These are phyloP conservation scores for Plasmodium fragile DNA, from an alignment of 169 alveolate species.

Conservation along the genomic window DNA sequence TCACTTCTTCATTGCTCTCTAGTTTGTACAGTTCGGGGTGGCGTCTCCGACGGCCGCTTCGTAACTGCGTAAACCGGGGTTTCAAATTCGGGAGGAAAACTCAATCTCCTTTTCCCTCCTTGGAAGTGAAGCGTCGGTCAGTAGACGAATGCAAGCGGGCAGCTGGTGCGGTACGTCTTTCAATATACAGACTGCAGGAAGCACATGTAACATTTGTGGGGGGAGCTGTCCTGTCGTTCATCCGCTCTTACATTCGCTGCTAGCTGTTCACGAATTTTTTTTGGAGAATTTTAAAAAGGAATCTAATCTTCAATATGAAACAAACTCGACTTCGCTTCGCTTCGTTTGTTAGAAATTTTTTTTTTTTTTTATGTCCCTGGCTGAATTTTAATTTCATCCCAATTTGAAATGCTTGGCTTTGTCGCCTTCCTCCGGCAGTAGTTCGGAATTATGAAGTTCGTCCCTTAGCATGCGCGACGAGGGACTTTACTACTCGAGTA, in stretches of 20 bases:
- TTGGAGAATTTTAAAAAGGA: not conserved
- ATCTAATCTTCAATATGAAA: constrained; percentile 1
- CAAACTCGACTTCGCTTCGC: not conserved
- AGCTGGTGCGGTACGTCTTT: not conserved
- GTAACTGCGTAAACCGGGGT: not conserved
- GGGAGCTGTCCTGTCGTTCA: not conserved
- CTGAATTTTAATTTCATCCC: not conserved
- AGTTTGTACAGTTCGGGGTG: not conserved
- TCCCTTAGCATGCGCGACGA: not conserved
- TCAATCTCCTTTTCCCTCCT: not conserved
- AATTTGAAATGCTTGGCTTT: not conserved
- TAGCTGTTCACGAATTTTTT: not conserved
- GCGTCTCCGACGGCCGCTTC: not conserved
- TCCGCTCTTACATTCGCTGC: not conserved
- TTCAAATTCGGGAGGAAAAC: not conserved
- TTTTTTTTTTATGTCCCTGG: not conserved
- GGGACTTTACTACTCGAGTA: not conserved
- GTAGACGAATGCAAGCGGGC: not conserved
- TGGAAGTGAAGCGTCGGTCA: not conserved
- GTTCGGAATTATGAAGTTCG: not conserved
- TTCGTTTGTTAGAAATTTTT: not conserved
- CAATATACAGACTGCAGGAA: not conserved
- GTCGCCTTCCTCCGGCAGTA: not conserved
- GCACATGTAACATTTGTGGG: not conserved
- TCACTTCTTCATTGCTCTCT: not conserved